phyloP scores from a whole-genome alignment of 768 basidiomycete species.

The Lentinula boryana region DNA sequence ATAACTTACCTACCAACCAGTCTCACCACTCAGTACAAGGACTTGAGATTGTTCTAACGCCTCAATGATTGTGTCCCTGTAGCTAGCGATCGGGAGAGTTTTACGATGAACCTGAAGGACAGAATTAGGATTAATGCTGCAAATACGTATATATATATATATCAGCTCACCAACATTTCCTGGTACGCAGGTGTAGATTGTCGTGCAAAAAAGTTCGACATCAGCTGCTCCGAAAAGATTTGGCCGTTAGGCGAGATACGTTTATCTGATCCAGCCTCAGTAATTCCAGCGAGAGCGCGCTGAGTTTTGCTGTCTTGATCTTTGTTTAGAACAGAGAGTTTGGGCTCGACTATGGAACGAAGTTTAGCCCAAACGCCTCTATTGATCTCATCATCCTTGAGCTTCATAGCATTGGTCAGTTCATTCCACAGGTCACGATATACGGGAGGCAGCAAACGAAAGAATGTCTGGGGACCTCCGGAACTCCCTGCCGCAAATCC shows the following conservation, averaged over 20 bases:
- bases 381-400: constrained; percentile 57
- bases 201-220: constrained; percentile 53
- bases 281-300: background rate
- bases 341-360: constrained; percentile 56
- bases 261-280: background rate
- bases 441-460: constrained; percentile 71
- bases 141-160: background rate
- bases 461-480: constrained; percentile 52
- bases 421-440: constrained; percentile 94
- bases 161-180: constrained; percentile 73
- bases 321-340: constrained; percentile 38
- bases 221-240: constrained; percentile 42
- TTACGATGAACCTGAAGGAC: constrained; percentile 60
- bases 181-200: constrained; percentile 65
- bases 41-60: constrained; percentile 72
- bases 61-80: constrained; percentile 66
- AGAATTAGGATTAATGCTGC: background rate
- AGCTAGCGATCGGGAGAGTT: constrained; percentile 78
- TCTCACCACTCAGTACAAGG: constrained; percentile 69
- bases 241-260: background rate
- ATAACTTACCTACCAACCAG: constrained; percentile 27
- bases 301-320: constrained; percentile 21
- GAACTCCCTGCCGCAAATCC: constrained; percentile 57
- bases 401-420: constrained; percentile 60
- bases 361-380: constrained; percentile 67